These are phyloP conservation scores for Arthromyces matolae DNA, from an alignment of 768 basidiomycete genomes.

Conservation along the genomic window DNA sequence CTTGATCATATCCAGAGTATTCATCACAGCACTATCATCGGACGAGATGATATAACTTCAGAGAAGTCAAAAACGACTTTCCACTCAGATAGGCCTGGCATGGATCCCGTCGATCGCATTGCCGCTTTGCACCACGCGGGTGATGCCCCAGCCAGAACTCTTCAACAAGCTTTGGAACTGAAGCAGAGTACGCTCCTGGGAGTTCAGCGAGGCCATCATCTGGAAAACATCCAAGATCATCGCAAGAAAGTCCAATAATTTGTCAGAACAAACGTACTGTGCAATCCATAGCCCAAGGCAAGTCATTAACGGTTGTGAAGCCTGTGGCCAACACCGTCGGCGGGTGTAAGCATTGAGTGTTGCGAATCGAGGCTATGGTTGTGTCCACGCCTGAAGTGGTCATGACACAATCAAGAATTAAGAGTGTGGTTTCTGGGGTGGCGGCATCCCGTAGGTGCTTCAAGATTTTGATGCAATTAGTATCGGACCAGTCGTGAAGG, in stretches of 20 bases:
- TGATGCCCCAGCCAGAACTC: conserved; percentile 9
- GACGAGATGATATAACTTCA: too few species aligned
- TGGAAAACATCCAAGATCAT: not conserved
- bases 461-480: conserved; percentile 33
- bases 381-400: conserved; percentile 33
- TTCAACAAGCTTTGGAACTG: conserved; percentile 9
- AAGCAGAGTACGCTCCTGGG: conserved; percentile 16
- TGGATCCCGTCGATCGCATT: conserved; percentile 11
- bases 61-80: too few species aligned
- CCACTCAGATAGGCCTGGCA: conserved; percentile 8
- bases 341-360: conserved; percentile 3
- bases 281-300: conserved; percentile 6
- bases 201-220: conserved; percentile 13
- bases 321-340: conserved; percentile 6
- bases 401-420: conserved; percentile 40
- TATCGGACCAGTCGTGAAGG: conserved; percentile 65
- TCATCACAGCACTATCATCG: too few species aligned
- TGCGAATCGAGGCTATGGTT: conserved; percentile 3
- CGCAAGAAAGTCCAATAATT: not conserved
- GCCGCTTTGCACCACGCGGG: conserved; percentile 6
- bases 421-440: conserved; percentile 29
- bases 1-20: too few species aligned
- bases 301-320: conserved; percentile 7
- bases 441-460: conserved; percentile 34
- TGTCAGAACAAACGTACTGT: conserved; percentile 6